A percentile compares a stretch with the other conserved stretches of the same genome.
Conservation (phyloP, 1,284 basidiomycete genomes). For the Leccinum griseonigrum region DNA sequence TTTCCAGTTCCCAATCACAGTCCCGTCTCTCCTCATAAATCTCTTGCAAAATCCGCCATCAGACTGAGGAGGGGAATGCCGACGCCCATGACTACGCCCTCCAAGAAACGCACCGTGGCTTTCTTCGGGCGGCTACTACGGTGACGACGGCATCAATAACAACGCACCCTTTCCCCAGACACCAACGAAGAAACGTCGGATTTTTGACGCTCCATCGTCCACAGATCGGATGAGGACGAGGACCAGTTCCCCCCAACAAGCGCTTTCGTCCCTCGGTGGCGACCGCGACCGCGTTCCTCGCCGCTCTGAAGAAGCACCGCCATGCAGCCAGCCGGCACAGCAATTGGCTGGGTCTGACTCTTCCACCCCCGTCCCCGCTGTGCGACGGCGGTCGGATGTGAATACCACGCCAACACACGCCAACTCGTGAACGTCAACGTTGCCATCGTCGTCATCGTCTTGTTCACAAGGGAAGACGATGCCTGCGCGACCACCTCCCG, state of each 20-base stretch:
- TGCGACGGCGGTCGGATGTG: neutral
- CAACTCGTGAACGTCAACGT: constrained; percentile 2
- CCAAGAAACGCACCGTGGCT: constrained; percentile 23
- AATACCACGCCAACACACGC: neutral
- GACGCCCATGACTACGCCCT: constrained; percentile 6
- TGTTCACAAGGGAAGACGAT: constrained; percentile 8
- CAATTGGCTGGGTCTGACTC: constrained; percentile 9
- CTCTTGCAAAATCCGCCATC: constrained; percentile 16
- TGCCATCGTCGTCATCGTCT: constrained; percentile 5
- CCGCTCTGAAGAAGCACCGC: constrained; percentile 14
- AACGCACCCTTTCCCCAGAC: constrained; percentile 22
- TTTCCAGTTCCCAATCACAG: neutral
- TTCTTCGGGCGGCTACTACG: constrained; percentile 7
- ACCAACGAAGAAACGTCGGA: constrained; percentile 29
- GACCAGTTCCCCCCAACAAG: constrained; percentile 15
- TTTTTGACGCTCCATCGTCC: neutral
- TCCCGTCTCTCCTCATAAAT: constrained; percentile 17
- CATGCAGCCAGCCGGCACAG: neutral
- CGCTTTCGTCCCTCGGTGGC: neutral
- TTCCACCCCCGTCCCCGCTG: constrained; percentile 25
- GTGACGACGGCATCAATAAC: neutral
- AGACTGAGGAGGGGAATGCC: constrained; percentile 1
- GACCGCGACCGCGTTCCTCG: constrained; percentile 21
- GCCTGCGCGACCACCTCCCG: constrained; percentile 9
- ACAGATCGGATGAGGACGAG: constrained; percentile 11